phyloP scores from a whole-genome alignment of 192 early-diverging fungal species.

The Gigaspora rosea region DNA sequence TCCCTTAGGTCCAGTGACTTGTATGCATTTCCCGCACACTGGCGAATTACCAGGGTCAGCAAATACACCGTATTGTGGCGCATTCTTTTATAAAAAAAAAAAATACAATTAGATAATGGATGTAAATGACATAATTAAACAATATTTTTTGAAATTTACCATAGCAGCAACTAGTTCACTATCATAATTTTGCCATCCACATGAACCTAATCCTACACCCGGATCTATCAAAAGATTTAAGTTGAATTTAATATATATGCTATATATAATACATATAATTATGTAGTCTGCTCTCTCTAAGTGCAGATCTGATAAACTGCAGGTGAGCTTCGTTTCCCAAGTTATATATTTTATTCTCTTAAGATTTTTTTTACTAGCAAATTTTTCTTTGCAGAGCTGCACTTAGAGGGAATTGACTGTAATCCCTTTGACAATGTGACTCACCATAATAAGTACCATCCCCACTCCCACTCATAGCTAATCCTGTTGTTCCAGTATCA shows the following conservation, averaged over 20 bases:
- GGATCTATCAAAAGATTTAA: constrained; percentile 4
- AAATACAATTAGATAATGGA: not conserved
- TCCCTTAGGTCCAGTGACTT: constrained; percentile 52
- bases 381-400: no score
- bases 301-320: not conserved
- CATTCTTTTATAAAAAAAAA: not conserved
- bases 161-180: constrained; percentile 27
- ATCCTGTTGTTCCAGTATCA: not conserved
- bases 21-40: constrained; percentile 55
- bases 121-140: not conserved
- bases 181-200: constrained; percentile 18
- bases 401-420: no score
- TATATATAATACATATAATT: no score
- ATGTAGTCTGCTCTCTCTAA: not conserved
- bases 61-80: constrained; percentile 50
- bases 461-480: constrained; percentile 12
- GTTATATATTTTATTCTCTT: not conserved
- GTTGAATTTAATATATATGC: no score
- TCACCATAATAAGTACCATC: constrained; percentile 32
- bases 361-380: not conserved
- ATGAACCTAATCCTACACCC: constrained; percentile 13
- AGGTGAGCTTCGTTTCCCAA: no score
- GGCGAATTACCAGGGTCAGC: constrained; percentile 45
- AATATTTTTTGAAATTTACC: not conserved
- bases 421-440: not conserved